Conservation (phyloP, 2,329 filamentous ascomycete species). For the Myriangium duriaei region DNA sequence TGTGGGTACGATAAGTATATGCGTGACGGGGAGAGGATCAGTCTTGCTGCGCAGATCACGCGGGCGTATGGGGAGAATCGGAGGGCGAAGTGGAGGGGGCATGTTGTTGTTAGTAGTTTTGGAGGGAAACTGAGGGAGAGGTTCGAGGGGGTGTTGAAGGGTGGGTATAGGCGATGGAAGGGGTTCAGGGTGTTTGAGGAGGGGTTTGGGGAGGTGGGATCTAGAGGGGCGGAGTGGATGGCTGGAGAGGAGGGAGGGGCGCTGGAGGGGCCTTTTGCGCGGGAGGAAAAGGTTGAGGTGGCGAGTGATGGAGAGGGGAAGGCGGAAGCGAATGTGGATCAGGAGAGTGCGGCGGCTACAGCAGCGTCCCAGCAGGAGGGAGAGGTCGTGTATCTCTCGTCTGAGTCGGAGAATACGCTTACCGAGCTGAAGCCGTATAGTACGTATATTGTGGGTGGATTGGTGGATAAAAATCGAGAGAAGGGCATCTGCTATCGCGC, state of each 20-base stretch:
- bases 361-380: conserved; percentile 20
- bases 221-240: conserved; percentile 58
- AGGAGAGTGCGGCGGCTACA: too few relatives aligned
- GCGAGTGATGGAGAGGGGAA: background rate
- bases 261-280: conserved; percentile 39
- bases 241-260: conserved; percentile 42
- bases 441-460: conserved; percentile 83
- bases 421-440: conserved; percentile 74
- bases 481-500: conserved; percentile 87
- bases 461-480: conserved; percentile 93
- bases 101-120: conserved; percentile 70
- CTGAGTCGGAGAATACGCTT: conserved; percentile 79
- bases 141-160: conserved; percentile 62
- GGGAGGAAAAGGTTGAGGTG: conserved; percentile 2
- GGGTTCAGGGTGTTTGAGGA: conserved; percentile 59
- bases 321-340: background rate
- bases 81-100: conserved; percentile 51
- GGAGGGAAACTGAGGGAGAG: conserved; percentile 60
- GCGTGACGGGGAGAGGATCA: conserved; percentile 73
- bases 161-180: conserved; percentile 68
- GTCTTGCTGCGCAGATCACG: conserved; percentile 71
- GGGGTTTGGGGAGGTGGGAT: conserved; percentile 59
- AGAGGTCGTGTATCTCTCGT: conserved; percentile 76
- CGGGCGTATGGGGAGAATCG: conserved; percentile 82
- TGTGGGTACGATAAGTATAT: conserved; percentile 88